These are phyloP conservation scores for Craspedostauros australis DNA, from an alignment of 108 stramenopile species.

Conservation along the genomic window DNA sequence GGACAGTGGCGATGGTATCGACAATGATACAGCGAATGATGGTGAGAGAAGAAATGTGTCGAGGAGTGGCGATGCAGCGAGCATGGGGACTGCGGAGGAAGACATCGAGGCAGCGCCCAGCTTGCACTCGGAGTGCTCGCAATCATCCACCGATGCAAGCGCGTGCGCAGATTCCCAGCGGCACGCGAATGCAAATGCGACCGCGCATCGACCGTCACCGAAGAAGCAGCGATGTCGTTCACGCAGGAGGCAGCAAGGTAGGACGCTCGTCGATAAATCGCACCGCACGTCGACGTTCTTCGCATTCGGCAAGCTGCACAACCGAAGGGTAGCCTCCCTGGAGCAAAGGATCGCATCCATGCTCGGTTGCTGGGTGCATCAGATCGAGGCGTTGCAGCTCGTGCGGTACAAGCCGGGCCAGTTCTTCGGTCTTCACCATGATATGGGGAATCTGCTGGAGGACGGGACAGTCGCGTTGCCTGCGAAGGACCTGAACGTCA, in stretches of 20 bases:
- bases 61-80: background rate
- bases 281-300: constrained; percentile 61
- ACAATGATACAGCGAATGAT: background rate
- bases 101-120: background rate
- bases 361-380: constrained; percentile 38
- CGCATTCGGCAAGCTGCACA: constrained; percentile 37
- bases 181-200: background rate
- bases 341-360: constrained; percentile 46
- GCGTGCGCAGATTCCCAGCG: too few species aligned
- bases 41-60: background rate
- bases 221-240: background rate
- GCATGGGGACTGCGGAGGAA: background rate
- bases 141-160: background rate
- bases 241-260: constrained; percentile 4
- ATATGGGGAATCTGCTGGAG: constrained; percentile 42
- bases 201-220: background rate
- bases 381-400: constrained; percentile 54
- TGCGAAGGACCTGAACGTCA: constrained; percentile 22
- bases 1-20: background rate
- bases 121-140: background rate
- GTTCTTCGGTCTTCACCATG: constrained; percentile 68
- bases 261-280: constrained; percentile 23
- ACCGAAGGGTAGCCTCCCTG: constrained; percentile 42
- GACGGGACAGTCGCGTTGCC: constrained; percentile 50
- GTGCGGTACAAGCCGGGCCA: constrained; percentile 59